Percentiles rank a stretch among this genome's conserved stretches.
These are phyloP conservation scores for Cladosporium sp. DNA, from an alignment of 2,329 filamentous ascomycete genomes.

Conservation along the genomic window DNA sequence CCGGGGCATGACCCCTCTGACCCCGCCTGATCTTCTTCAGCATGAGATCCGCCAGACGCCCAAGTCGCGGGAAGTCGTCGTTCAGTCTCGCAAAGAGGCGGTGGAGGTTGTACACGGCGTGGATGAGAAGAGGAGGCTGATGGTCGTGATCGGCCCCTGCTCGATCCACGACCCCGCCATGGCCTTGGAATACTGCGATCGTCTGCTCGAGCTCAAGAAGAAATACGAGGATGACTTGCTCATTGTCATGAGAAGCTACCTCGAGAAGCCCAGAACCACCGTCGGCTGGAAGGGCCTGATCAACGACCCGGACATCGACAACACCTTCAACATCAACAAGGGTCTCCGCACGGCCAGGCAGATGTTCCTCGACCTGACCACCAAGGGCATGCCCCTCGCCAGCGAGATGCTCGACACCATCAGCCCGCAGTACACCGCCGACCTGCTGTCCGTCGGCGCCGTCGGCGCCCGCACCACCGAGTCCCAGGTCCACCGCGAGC, in stretches of 20 bases:
- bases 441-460: conserved; percentile 89
- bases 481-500: conserved; percentile 90
- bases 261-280: conserved; percentile 96
- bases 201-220: conserved; percentile 68
- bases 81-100: conserved; percentile 63
- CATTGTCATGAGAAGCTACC: conserved; percentile 97
- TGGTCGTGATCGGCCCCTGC: conserved; percentile 93
- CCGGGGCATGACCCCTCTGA: conserved; percentile 67
- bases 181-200: conserved; percentile 80
- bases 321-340: conserved; percentile 98
- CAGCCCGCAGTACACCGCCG: conserved; percentile 93
- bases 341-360: conserved; percentile 86
- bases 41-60: conserved; percentile 68
- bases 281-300: conserved; percentile 99
- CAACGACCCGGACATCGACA: conserved; percentile 97
- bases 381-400: conserved; percentile 84
- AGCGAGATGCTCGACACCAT: conserved; percentile 99
- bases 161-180: conserved; percentile 90
- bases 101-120: conserved; percentile 71
- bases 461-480: conserved; percentile 96
- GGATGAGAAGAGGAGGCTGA: conserved; percentile 65
- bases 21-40: conserved; percentile 79
- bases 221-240: conserved; percentile 77
- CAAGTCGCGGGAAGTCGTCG: conserved; percentile 58
- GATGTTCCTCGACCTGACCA: conserved; percentile 86